Conservation (phyloP, 1,284 basidiomycete genomes). For the Puccinia brachypodii region DNA sequence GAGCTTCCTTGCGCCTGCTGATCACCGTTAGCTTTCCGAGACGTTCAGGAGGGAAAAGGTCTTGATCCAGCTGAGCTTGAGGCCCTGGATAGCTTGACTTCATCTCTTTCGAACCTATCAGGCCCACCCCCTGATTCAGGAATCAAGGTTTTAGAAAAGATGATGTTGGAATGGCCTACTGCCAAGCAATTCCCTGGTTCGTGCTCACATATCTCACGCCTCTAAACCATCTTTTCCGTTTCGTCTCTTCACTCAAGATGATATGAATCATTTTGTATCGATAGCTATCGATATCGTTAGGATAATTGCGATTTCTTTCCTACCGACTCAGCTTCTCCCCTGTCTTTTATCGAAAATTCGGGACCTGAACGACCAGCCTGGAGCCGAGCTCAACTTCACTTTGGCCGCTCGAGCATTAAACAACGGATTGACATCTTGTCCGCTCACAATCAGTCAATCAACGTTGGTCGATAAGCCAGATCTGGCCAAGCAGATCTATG, state of each 20-base stretch:
- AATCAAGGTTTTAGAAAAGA: conserved; percentile 28
- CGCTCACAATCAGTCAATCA: background rate
- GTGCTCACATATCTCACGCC: background rate
- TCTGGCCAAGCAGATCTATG: conserved; percentile 13
- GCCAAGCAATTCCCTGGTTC: conserved; percentile 39
- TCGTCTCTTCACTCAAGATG: background rate
- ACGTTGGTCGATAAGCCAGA: conserved; percentile 22
- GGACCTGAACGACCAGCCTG: background rate
- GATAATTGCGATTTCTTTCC: conserved; percentile 15
- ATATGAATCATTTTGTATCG: background rate
- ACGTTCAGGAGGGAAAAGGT: background rate
- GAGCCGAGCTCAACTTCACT: conserved; percentile 28
- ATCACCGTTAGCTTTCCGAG: no score
- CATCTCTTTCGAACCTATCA: conserved; percentile 21
- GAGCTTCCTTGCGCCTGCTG: background rate
- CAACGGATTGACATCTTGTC: conserved; percentile 26
- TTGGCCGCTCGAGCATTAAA: conserved; percentile 34
- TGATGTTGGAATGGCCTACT: conserved; percentile 23
- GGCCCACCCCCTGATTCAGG: background rate
- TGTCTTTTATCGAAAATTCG: conserved; percentile 6
- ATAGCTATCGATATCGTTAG: conserved; percentile 34
- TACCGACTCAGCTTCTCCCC: conserved; percentile 20
- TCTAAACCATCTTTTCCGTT: background rate
- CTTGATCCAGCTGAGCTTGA: conserved; percentile 7
- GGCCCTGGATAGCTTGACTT: conserved; percentile 8